Percentiles rank a stretch among this genome's conserved stretches.
Evolutionary conservation across 108 stramenopile species (phyloP).

Genomic region (Aurantiochytrium sp.): DNA sequence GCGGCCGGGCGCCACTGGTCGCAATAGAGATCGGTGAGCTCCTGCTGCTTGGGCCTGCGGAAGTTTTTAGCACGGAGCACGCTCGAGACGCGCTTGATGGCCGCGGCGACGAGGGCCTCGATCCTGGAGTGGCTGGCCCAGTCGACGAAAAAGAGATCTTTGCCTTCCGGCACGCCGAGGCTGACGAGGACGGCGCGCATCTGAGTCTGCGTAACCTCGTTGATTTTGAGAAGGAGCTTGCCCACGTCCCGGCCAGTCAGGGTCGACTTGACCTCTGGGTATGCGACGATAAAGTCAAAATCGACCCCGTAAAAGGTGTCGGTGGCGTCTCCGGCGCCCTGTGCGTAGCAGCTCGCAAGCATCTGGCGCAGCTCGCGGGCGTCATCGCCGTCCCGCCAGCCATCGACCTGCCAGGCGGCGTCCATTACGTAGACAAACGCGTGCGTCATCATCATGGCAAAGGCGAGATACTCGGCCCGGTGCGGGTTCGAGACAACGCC

Average conservation of each 20-base stretch:
- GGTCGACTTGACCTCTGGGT: not conserved
- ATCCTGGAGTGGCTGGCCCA: not conserved
- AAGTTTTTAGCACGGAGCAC: not conserved
- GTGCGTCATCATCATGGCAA: not conserved
- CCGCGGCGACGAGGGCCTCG: not conserved
- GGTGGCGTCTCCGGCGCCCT: not conserved
- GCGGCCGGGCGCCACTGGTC: not conserved
- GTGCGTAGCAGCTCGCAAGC: not conserved
- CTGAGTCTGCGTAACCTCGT: not conserved
- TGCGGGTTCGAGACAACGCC: not conserved
- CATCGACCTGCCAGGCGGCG: not conserved
- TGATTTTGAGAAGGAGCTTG: not conserved
- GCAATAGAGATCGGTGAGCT: not conserved
- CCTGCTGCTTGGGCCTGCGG: not conserved
- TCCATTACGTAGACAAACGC: not conserved
- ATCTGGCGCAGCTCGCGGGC: not conserved
- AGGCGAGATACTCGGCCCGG: not conserved
- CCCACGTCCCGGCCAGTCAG: not conserved
- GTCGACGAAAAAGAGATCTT: not conserved
- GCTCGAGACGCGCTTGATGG: not conserved
- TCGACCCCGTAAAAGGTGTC: not conserved
- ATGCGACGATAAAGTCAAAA: conserved; percentile 1
- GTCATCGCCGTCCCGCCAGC: not conserved
- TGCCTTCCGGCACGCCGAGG: not conserved
- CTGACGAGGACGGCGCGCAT: not conserved